phyloP scores from a whole-genome alignment of 2,329 filamentous ascomycete species.

The Sporothrix phasma region DNA sequence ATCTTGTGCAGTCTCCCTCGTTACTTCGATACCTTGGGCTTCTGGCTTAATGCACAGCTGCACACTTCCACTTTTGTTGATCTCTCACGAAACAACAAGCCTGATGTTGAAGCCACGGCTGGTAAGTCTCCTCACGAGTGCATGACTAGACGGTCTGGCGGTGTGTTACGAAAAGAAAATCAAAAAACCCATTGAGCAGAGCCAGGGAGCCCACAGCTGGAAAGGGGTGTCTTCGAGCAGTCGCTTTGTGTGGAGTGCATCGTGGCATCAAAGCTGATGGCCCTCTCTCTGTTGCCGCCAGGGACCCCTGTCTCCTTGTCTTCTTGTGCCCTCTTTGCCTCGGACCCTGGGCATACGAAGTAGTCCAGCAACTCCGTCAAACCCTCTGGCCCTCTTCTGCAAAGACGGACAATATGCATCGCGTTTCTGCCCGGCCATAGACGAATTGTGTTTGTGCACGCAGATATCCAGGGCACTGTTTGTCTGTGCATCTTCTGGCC shows the following conservation, averaged over 20 bases:
- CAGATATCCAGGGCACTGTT: too few species aligned
- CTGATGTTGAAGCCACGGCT: background rate
- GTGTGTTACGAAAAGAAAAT: too few species aligned
- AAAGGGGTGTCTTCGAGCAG: background rate
- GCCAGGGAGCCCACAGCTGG: background rate
- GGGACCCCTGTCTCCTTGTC: too few species aligned
- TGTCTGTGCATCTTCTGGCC: background rate
- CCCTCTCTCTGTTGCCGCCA: background rate
- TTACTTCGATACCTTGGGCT: too few species aligned
- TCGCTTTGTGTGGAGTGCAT: background rate
- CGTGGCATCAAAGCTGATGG: background rate
- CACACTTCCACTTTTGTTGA: background rate
- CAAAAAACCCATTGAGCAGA: background rate
- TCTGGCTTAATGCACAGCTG: background rate
- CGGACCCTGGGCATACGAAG: background rate
- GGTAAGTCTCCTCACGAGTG: background rate
- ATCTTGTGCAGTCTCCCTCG: too few species aligned
- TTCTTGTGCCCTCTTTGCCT: too few species aligned
- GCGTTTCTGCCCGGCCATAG: too few species aligned
- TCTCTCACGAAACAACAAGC: background rate
- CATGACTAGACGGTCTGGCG: background rate
- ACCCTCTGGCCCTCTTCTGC: background rate
- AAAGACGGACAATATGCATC: constrained; percentile 7
- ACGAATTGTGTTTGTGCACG: constrained; percentile 4
- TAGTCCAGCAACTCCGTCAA: background rate